Base-by-base conservation (phyloP, 768 basidiomycete genomes). In the Heimioporus sp. region DNA sequence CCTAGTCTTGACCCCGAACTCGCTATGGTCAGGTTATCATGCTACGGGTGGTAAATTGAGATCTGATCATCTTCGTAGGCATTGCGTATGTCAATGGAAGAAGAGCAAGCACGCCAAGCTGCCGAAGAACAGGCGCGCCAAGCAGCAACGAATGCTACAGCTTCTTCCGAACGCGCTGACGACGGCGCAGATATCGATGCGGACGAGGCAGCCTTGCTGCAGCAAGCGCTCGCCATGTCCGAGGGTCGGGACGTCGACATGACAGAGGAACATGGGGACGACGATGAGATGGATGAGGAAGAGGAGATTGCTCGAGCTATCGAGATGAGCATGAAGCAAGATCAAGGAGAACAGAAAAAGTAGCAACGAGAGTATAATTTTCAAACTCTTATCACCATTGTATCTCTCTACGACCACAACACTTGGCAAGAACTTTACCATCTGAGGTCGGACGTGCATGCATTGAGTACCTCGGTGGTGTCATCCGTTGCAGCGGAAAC, bases 41-140 rank as follows among this genome's bases (percentile, higher is more conserved):
- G 49, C 17, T 38, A 31, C 17, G 31, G 38, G 6, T 12, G 8
- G 31, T 51, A n/a, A 19, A 39, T 19, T 38, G 31, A 36, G 39
- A 19, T 5, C 42, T 57, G 28, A 54, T 48, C 5, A 28, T 38
- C 19, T 16, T 39, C 37, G 9, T 58, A 97, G 95, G 96, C 94
- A 10, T 80, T 99, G 38, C 89, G 95, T 34, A 92, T 98, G 90
- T 98, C 95, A 1, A 85, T 98, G 80, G 91, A 96, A 73, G 94
- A 97, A 66, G 92, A 93, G 46, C 84, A 86, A 63, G 92, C 91
- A 16, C 85, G 94, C 12, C 76, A 81, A 76, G 76, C 77, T 10
- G 74, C 78, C 6, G 74, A 71, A 45, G 74, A 80, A 16, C 73
- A 60, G 48, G 61, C 60, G 30, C 68, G 48, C 46, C 75, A 67